Base-by-base conservation (phyloP, 225 moss, liverwort and hornwort genomes). In the Thuidium tamariscinum region DNA sequence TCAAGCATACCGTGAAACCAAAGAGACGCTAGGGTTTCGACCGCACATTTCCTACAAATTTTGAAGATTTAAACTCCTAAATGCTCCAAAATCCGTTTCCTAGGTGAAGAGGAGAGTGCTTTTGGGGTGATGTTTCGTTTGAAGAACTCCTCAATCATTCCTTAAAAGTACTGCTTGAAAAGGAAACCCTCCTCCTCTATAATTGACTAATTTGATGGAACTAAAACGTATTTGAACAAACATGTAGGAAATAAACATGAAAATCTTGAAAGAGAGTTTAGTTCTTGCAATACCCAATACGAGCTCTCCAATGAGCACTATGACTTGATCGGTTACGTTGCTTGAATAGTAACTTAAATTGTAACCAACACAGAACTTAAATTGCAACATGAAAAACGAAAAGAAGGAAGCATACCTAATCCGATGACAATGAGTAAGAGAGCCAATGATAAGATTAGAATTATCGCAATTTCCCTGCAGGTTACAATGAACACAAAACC, bases 401-500 rank as follows among this genome's bases (percentile, higher is more conserved):
- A 41, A 46, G 7, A 48, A 75, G 64, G 18, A 59, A 77, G 36
- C 62, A 87, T 66, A 96, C 96, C 90, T 49, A 95, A 88, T 86
- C 92, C 96, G 68, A 83, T 37, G 81, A 94, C 30, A 64, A 93
- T 83, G 75, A 92, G 36, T 61, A 95, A 60, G 67, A 95, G 83
- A 26, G 74, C 88, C 74, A 93, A 17, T 17, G 95, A 89, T 51
- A 95, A 87, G 62, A 95, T 49, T 49, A 93, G 29, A 55, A 95
- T 86, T 70, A 95, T 80, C 22, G 80, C 77, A 23, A 90, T 84
- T 82, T 96, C 92, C 90, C 95, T 96, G 94, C 83, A 83, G 2
- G 29, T 27, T 79, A 83, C 78, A 15, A 74, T 34, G 54, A 87
- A 48, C 61, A 86, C 79, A 87, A 59, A 18, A 42, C 12, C 12